These are phyloP conservation scores for Coemansia sp. DNA, from an alignment of 192 early-diverging fungal species.

Conservation along the genomic window DNA sequence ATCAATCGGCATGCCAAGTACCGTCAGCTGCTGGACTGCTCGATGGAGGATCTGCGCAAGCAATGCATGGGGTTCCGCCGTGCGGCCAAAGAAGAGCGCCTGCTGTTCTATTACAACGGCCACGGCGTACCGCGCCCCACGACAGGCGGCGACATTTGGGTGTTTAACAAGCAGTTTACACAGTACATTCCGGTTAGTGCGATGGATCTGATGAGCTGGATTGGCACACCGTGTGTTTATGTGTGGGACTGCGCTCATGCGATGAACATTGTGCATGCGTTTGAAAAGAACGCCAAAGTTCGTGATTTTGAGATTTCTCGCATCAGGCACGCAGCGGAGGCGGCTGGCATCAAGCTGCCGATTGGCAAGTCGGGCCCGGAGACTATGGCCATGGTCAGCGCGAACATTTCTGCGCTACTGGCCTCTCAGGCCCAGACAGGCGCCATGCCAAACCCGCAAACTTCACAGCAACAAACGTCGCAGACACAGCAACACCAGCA, in stretches of 20 bases:
- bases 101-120: slow-evolving; percentile 98
- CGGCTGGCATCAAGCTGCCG: slow-evolving; percentile 37
- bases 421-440: slow-evolving; percentile 17
- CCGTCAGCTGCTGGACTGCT: slow-evolving; percentile 83
- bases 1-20: slow-evolving; percentile 83
- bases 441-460: background rate
- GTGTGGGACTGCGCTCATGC: slow-evolving; percentile 96
- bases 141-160: slow-evolving; percentile 94
- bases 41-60: slow-evolving; percentile 91
- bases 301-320: slow-evolving; percentile 70
- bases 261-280: slow-evolving; percentile 85
- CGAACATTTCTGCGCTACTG: slow-evolving; percentile 25
- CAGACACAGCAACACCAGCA: slow-evolving; percentile 14
- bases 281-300: slow-evolving; percentile 84
- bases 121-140: slow-evolving; percentile 97
- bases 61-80: slow-evolving; percentile 78
- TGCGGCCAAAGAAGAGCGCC: slow-evolving; percentile 87
- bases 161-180: slow-evolving; percentile 96
- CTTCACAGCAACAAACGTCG: slow-evolving; percentile 8
- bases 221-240: slow-evolving; percentile 94
- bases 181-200: slow-evolving; percentile 97
- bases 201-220: slow-evolving; percentile 88
- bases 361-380: slow-evolving; percentile 15
- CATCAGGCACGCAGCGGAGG: slow-evolving; percentile 44
- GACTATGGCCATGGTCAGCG: slow-evolving; percentile 17